A percentile compares a stretch with the other conserved stretches of the same genome.
phyloP scores from a whole-genome alignment of 73 alveolate species.

The Stentor coeruleus region DNA sequence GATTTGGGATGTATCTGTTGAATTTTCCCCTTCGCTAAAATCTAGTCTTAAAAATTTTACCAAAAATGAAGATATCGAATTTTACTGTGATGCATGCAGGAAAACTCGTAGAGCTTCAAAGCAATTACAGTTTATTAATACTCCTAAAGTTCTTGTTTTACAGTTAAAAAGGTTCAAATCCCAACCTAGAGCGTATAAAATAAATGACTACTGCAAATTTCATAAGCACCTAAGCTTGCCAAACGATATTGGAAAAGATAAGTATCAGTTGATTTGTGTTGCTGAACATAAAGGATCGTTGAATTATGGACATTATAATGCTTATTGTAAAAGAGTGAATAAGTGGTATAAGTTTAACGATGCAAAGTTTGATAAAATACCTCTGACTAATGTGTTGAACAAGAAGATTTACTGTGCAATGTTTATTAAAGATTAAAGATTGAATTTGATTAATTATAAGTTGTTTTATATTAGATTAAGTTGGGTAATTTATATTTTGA shows the following conservation, averaged over 20 bases:
- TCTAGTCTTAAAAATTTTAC: not conserved
- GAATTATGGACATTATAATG: not conserved
- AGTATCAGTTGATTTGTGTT: too few relatives aligned
- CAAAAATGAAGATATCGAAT: not conserved
- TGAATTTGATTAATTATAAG: too few relatives aligned
- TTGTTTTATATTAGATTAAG: too few relatives aligned
- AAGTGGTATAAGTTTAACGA: not conserved
- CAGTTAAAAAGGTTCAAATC: constrained; percentile 13
- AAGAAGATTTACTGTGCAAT: too few relatives aligned
- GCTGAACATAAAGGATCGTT: not conserved
- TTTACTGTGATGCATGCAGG: not conserved
- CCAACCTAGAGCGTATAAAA: not conserved
- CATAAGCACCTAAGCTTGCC: not conserved
- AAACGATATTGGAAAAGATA: not conserved
- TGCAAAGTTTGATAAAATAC: too few relatives aligned
- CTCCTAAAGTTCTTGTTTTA: not conserved
- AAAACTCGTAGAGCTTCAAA: not conserved
- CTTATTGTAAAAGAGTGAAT: not conserved
- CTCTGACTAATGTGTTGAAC: too few relatives aligned
- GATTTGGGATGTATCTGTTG: not conserved
- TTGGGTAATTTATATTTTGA: too few relatives aligned
- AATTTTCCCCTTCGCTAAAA: not conserved
- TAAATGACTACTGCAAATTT: not conserved
- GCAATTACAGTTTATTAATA: not conserved
- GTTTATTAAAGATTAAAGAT: too few relatives aligned